Evolutionary conservation across 768 basidiomycete genomes (phyloP).

Genomic region (Porpolomopsis calyptriformis): DNA sequence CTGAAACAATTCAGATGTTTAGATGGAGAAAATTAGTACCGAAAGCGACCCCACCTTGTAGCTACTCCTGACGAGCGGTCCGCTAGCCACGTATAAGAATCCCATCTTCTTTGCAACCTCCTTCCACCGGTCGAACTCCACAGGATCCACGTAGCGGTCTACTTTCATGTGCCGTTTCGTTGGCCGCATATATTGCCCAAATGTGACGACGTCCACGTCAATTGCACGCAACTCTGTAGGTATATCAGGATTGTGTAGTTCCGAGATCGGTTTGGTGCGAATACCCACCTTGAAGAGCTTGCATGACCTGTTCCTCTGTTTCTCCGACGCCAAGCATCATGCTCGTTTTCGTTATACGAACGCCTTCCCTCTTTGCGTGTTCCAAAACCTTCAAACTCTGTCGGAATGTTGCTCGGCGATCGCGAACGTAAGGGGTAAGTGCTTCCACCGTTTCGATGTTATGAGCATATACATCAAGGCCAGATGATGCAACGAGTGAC

Average conservation of each 20-base stretch:
- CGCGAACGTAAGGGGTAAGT: slow-evolving; percentile 89
- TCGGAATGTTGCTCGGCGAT: slow-evolving; percentile 84
- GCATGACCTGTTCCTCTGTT: slow-evolving; percentile 67
- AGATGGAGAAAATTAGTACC: background rate
- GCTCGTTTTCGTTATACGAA: slow-evolving; percentile 90
- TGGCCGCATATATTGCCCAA: slow-evolving; percentile 99
- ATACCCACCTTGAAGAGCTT: slow-evolving; percentile 69
- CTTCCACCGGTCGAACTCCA: slow-evolving; percentile 90
- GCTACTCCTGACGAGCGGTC: slow-evolving; percentile 89
- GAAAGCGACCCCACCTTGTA: slow-evolving; percentile 70
- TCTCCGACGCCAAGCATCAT: slow-evolving; percentile 99
- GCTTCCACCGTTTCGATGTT: slow-evolving; percentile 95
- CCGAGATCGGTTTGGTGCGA: background rate
- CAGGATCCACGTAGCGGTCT: slow-evolving; percentile 87
- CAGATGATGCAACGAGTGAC: slow-evolving; percentile 77
- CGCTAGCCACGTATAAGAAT: slow-evolving; percentile 95
- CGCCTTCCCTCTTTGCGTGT: slow-evolving; percentile 75
- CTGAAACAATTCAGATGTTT: slow-evolving; percentile 28
- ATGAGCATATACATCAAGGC: slow-evolving; percentile 96
- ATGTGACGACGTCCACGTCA: slow-evolving; percentile 94
- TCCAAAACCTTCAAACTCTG: slow-evolving; percentile 74
- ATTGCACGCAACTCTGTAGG: slow-evolving; percentile 70
- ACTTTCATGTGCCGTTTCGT: slow-evolving; percentile 99
- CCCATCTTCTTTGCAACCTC: slow-evolving; percentile 84
- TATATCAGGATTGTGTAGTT: slow-evolving; percentile 3